Conservation (phyloP, 73 alveolate species). For the Paramecium sexaurelia region DNA sequence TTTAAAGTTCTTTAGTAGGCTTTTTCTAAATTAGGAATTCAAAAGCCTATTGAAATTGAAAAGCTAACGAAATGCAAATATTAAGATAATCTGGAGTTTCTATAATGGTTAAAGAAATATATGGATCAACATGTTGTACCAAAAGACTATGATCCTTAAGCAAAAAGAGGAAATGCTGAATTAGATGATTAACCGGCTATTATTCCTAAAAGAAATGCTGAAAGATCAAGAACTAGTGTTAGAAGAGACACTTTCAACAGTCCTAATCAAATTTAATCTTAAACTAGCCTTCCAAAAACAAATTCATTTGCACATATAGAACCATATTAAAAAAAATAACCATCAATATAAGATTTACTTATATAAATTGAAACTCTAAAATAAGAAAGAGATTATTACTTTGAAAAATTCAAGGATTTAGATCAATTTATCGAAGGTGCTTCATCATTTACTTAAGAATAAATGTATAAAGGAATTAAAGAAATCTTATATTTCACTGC, state of each 20-base stretch:
- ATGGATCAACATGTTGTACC: slow-evolving; percentile 34
- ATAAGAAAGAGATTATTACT: slow-evolving; percentile 58
- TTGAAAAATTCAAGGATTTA: slow-evolving; percentile 5
- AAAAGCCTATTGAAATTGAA: slow-evolving; percentile 56
- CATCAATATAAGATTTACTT: neutral
- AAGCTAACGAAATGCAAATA: slow-evolving; percentile 63
- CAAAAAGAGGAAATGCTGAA: slow-evolving; percentile 39
- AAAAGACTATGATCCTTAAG: slow-evolving; percentile 58
- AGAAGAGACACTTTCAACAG: neutral
- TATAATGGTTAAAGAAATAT: slow-evolving; percentile 54
- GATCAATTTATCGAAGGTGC: slow-evolving; percentile 30
- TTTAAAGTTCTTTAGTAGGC: slow-evolving; percentile 45
- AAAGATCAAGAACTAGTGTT: neutral
- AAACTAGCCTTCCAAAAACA: neutral
- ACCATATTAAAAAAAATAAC: neutral
- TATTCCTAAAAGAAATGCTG: neutral
- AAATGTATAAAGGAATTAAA: slow-evolving; percentile 27
- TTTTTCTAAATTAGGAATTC: slow-evolving; percentile 50
- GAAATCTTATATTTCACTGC: slow-evolving; percentile 58
- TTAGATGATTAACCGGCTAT: slow-evolving; percentile 6
- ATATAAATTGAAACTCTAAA: slow-evolving; percentile 14
- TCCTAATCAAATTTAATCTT: neutral
- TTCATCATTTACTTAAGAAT: neutral
- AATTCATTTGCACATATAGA: neutral
- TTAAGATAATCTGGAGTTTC: slow-evolving; percentile 58